phyloP scores from a whole-genome alignment of 2,329 filamentous ascomycete genomes.

The Xylariales sp. region DNA sequence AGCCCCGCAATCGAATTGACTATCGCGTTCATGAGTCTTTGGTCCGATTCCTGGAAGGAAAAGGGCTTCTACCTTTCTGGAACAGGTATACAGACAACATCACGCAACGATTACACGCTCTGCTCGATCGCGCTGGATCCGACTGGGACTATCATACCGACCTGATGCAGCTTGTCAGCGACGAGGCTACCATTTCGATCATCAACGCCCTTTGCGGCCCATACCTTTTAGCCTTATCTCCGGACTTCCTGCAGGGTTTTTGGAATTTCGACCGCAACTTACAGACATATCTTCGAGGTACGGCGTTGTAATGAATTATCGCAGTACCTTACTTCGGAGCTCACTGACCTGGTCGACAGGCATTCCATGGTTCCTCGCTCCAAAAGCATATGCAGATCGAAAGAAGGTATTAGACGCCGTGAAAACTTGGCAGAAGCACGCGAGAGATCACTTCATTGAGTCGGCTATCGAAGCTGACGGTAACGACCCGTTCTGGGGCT shows the following conservation, averaged over 20 bases:
- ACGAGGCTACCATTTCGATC: conserved; percentile 40
- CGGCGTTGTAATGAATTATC: background rate
- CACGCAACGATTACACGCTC: conserved; percentile 33
- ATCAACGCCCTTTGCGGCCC: conserved; percentile 46
- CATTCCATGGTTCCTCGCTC: conserved; percentile 44
- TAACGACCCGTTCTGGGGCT: conserved; percentile 46
- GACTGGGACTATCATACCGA: conserved; percentile 40
- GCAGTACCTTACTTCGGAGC: background rate
- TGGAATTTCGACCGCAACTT: conserved; percentile 47
- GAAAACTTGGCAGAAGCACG: conserved; percentile 43
- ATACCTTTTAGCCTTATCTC: conserved; percentile 41
- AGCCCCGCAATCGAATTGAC: conserved; percentile 41
- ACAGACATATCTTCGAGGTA: conserved; percentile 47
- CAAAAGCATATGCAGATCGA: conserved; percentile 42
- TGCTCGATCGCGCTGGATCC: conserved; percentile 33
- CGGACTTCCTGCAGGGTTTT: conserved; percentile 42
- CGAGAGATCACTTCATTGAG: conserved; percentile 41
- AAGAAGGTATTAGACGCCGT: conserved; percentile 42
- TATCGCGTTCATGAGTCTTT: conserved; percentile 42
- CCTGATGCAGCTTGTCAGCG: conserved; percentile 41
- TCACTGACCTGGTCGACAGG: conserved; percentile 32
- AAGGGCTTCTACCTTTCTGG: conserved; percentile 43
- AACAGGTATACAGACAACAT: conserved; percentile 43
- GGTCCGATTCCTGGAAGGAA: conserved; percentile 42
- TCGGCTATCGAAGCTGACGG: conserved; percentile 35